Conservation (phyloP, 257 asterid genomes). For the Eucommia ulmoides region DNA sequence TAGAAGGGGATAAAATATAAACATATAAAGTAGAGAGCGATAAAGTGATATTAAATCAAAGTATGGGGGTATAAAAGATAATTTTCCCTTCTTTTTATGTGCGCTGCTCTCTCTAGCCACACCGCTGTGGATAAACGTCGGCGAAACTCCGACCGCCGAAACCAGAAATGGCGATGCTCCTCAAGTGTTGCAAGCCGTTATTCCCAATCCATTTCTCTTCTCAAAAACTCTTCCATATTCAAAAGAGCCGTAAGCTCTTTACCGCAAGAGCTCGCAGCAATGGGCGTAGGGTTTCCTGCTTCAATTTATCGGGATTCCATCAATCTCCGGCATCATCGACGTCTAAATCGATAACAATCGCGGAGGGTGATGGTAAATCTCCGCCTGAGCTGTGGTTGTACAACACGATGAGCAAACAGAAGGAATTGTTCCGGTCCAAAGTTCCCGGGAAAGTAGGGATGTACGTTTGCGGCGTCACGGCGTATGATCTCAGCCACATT, state of each 20-base stretch:
- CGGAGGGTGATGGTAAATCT: not conserved
- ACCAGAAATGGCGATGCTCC: not conserved
- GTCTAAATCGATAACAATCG: not conserved
- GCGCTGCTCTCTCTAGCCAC: too few species aligned
- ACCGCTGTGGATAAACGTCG: too few species aligned
- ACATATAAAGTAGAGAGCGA: too few species aligned
- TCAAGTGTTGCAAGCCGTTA: not conserved
- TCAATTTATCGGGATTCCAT: not conserved
- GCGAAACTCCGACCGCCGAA: too few species aligned
- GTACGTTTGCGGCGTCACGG: conserved; percentile 95
- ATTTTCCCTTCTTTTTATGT: too few species aligned
- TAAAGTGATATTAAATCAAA: too few species aligned
- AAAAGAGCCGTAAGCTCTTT: not conserved
- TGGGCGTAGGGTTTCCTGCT: not conserved
- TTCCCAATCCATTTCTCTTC: not conserved
- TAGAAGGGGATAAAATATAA: too few species aligned
- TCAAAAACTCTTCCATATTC: not conserved
- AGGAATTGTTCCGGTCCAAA: conserved; percentile 68
- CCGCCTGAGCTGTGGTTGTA: conserved; percentile 50
- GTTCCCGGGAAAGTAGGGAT: conserved; percentile 72
- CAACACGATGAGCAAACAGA: conserved; percentile 74
- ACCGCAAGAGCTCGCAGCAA: not conserved
- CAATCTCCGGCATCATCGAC: not conserved
- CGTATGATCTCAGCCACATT: conserved; percentile 95
- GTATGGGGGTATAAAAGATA: too few species aligned